A percentile compares a stretch with the other conserved stretches of the same genome.
phyloP scores from a whole-genome alignment of 371 early-diverging fungal species.

The Mucor mucedo region DNA sequence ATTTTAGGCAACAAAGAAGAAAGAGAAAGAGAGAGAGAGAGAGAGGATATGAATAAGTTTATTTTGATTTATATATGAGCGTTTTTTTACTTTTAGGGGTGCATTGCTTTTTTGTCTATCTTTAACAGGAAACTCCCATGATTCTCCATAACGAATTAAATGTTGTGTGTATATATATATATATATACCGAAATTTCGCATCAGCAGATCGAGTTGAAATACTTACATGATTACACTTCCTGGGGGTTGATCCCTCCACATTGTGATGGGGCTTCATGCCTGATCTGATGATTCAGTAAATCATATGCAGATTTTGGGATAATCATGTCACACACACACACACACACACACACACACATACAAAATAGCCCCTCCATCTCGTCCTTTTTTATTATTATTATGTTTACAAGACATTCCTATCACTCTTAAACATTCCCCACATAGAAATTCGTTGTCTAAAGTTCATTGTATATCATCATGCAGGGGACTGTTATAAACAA shows the following conservation, averaged over 20 bases:
- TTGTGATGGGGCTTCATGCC: neutral
- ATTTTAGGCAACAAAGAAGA: neutral
- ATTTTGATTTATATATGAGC: conserved; percentile 1
- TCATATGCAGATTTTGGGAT: too few species aligned
- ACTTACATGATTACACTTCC: neutral
- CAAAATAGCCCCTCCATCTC: too few species aligned
- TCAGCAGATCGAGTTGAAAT: neutral
- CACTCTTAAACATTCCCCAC: too few species aligned
- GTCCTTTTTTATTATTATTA: too few species aligned
- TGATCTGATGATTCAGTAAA: neutral
- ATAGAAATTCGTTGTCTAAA: too few species aligned
- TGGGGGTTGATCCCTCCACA: neutral
- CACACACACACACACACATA: too few species aligned
- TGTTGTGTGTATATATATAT: neutral
- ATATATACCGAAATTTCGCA: conserved; percentile 2
- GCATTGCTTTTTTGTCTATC: conserved; percentile 4
- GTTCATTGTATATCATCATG: too few species aligned
- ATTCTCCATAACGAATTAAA: neutral
- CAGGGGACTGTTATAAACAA: too few species aligned
- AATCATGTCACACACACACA: too few species aligned
- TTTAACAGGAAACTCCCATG: conserved; percentile 2
- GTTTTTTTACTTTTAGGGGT: conserved; percentile 5
- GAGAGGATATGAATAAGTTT: too few species aligned
- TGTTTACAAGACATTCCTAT: too few species aligned
- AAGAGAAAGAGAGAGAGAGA: neutral